Base-by-base conservation (phyloP, 2,329 filamentous ascomycete genomes). In the Dichotomopilus funicola region DNA sequence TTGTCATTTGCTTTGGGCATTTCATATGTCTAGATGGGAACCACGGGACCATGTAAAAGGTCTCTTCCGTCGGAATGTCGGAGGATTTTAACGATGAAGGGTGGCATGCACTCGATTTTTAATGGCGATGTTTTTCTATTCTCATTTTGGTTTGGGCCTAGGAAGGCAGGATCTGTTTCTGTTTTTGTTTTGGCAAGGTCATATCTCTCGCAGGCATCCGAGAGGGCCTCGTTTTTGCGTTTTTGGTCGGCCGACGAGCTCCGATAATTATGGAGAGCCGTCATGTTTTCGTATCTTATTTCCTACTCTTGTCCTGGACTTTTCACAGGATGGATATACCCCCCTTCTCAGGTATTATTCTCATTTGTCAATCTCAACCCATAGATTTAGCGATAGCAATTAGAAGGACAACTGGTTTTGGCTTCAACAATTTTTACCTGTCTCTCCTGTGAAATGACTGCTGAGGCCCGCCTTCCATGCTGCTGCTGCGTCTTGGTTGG, bases 291-390 rank as follows among this genome's bases (percentile, higher is more conserved):
- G 40, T 51, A 19, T 42, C 49, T 51, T 53, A 47, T 50, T 51
- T 51, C 8, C 48, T 54, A 46, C 48, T 19, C 44, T 57, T 60
- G 42, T 56, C 54, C 46, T 51, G 58, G 56, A 54, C 19, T 27
- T 60, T 57, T 62, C 59, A 56, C 61, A 59, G 59, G 62, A 58
- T 62, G 62, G 62, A 63, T 63, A 63, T 63, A 63, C 62, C 62
- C 62, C 46, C 37, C 56, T 61, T 57, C 37, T 59, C 45, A 49
- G 58, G 43, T 53, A 49, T 60, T 51, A 12, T 41, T 41, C 48
- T 8, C 47, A 36, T 45, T 57, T 41, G 19, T 44, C 12, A 19
- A 53, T 51, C 19, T 27, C 19, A 27, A 27, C 19, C 19, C 53
- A 59, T 58, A 60, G 58, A 60, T 42, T 57, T 54, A 37, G 54